Evolutionary conservation across 2,329 filamentous ascomycete genomes (phyloP).

Genomic region (Fusarium sp.): DNA sequence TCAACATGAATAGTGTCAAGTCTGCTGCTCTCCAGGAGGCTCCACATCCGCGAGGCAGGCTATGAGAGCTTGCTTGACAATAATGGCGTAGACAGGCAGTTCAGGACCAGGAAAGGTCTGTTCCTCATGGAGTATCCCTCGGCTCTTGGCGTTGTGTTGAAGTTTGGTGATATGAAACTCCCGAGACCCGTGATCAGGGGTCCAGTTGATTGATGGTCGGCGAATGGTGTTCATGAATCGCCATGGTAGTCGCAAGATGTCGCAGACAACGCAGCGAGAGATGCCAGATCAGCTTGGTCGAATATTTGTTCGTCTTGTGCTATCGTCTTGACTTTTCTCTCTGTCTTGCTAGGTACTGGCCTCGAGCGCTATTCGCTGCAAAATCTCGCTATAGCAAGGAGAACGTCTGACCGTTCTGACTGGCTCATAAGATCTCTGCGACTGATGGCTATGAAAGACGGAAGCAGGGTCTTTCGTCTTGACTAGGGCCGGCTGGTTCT

Average conservation of each 20-base stretch:
- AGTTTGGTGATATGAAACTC: conserved; percentile 18
- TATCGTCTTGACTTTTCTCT: conserved; percentile 72
- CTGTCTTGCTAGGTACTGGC: conserved; percentile 72
- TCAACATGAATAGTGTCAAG: not conserved
- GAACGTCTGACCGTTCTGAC: conserved; percentile 52
- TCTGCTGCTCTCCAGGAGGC: not conserved
- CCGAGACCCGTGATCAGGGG: conserved; percentile 14
- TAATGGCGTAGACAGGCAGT: conserved; percentile 19
- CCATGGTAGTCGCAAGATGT: conserved; percentile 45
- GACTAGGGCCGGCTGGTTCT: conserved; percentile 48
- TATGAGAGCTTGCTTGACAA: conserved; percentile 20
- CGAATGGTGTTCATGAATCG: conserved; percentile 39
- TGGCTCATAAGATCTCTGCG: conserved; percentile 58
- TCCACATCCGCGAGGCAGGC: conserved; percentile 13
- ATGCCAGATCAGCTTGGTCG: conserved; percentile 59
- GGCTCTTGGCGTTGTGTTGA: conserved; percentile 14
- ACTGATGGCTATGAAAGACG: conserved; percentile 61
- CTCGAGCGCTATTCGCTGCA: conserved; percentile 70
- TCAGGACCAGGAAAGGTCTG: not conserved
- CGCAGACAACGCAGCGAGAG: conserved; percentile 55
- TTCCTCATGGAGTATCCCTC: conserved; percentile 6
- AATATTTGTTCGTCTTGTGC: conserved; percentile 68
- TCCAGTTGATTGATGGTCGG: conserved; percentile 20
- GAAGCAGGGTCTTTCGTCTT: conserved; percentile 47
- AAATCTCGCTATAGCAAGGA: conserved; percentile 65